Conservation (phyloP, 2,329 filamentous ascomycete species). For the Aspergillus jensenii region DNA sequence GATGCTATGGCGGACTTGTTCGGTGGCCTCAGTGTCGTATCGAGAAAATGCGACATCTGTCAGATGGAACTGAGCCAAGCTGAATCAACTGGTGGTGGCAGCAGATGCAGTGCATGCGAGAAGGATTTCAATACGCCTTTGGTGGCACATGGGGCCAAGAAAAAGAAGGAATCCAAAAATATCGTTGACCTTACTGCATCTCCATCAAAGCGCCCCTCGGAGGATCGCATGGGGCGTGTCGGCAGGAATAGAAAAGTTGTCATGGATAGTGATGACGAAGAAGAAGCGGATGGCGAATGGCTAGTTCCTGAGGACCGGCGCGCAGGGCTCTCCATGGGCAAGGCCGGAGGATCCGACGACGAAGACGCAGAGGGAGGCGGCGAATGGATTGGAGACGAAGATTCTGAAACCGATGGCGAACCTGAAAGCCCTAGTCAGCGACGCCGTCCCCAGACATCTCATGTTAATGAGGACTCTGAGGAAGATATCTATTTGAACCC, state of each 20-base stretch:
- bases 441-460: conserved; percentile 10
- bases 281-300: conserved; percentile 72
- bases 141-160: conserved; percentile 38
- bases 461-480: conserved; percentile 45
- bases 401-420: conserved; percentile 56
- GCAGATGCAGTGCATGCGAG: conserved; percentile 72
- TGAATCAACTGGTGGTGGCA: conserved; percentile 53
- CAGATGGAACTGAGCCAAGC: conserved; percentile 64
- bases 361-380: conserved; percentile 86
- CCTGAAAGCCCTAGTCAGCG: conserved; percentile 30
- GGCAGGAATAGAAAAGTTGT: conserved; percentile 46
- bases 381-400: conserved; percentile 71
- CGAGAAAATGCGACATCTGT: conserved; percentile 81
- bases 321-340: conserved; percentile 62
- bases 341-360: conserved; percentile 80
- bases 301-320: conserved; percentile 70
- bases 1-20: conserved; percentile 85
- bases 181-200: conserved; percentile 34
- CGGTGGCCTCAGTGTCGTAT: conserved; percentile 74
- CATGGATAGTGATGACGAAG: conserved; percentile 58
- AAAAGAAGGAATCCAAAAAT: conserved; percentile 45
- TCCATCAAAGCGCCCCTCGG: conserved; percentile 20
- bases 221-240: conserved; percentile 25
- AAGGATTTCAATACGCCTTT: conserved; percentile 67
- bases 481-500: conserved; percentile 42